Conservation (phyloP, 345 rosid species). For the Limnanthes douglasii region DNA sequence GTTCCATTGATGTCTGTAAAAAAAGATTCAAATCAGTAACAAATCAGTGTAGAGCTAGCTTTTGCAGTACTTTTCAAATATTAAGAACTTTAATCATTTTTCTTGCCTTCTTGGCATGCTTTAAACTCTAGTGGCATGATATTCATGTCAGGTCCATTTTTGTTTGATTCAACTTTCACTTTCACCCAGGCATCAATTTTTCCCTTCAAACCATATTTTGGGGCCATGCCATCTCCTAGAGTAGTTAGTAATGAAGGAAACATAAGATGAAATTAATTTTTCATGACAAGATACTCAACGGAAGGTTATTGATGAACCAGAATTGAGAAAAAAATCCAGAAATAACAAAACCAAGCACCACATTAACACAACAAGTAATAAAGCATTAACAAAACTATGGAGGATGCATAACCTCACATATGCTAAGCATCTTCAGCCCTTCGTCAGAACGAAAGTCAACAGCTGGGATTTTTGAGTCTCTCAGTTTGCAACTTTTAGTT, state of each 20-base stretch:
- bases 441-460: conserved; percentile 69
- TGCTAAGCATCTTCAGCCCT: conserved; percentile 34
- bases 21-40: conserved; percentile 7
- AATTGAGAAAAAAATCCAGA: conserved; percentile 1
- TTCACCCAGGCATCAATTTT: conserved; percentile 86
- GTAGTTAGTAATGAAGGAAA: too few relatives aligned
- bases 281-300: too few relatives aligned
- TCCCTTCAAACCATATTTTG: conserved; percentile 93
- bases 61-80: conserved; percentile 7
- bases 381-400: too few relatives aligned
- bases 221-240: conserved; percentile 94
- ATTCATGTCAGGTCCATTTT: conserved; percentile 29
- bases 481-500: too few relatives aligned
- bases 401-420: conserved; percentile 50
- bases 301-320: too few relatives aligned
- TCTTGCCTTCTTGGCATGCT: conserved; percentile 43
- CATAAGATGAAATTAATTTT: background rate
- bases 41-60: conserved; percentile 4
- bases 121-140: conserved; percentile 91
- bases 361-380: too few relatives aligned
- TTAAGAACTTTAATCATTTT: conserved; percentile 4
- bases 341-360: background rate
- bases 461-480: conserved; percentile 24
- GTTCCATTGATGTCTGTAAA: conserved; percentile 81
- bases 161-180: conserved; percentile 39